These are phyloP conservation scores for Diaporthe vaccinii DNA, from an alignment of 2,329 filamentous ascomycete species.

Conservation along the genomic window DNA sequence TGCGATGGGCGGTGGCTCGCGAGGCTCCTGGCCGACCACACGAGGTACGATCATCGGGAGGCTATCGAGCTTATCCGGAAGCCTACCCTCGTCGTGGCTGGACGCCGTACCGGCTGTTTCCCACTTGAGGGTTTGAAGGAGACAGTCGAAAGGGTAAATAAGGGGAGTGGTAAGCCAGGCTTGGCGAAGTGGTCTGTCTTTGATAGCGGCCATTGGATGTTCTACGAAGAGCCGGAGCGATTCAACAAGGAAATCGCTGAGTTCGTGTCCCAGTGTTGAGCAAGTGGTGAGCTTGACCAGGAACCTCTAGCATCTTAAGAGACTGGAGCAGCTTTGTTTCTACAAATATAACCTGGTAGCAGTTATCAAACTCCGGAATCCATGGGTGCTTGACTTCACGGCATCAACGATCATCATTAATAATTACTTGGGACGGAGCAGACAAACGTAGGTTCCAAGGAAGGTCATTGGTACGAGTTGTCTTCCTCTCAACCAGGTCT, in stretches of 20 bases:
- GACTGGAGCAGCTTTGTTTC: background rate
- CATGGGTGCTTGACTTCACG: background rate
- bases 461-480: background rate
- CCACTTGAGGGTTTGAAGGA: constrained; percentile 54
- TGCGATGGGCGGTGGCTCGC: constrained; percentile 56
- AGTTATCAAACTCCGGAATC: background rate
- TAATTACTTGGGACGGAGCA: background rate
- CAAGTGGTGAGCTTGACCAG: background rate
- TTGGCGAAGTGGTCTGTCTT: constrained; percentile 50
- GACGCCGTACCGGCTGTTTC: constrained; percentile 54
- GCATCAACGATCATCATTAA: background rate
- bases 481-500: background rate
- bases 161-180: constrained; percentile 40
- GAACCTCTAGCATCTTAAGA: background rate
- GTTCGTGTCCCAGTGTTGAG: constrained; percentile 46
- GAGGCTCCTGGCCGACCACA: constrained; percentile 55
- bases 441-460: too few relatives aligned
- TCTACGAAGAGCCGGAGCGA: constrained; percentile 55
- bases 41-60: constrained; percentile 58
- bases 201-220: constrained; percentile 56
- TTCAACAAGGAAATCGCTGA: constrained; percentile 52
- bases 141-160: constrained; percentile 50
- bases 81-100: constrained; percentile 54
- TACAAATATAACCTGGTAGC: background rate
- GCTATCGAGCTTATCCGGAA: constrained; percentile 51